Conservation (phyloP, 2,329 filamentous ascomycete species). For the Zymoseptoria tritici region DNA sequence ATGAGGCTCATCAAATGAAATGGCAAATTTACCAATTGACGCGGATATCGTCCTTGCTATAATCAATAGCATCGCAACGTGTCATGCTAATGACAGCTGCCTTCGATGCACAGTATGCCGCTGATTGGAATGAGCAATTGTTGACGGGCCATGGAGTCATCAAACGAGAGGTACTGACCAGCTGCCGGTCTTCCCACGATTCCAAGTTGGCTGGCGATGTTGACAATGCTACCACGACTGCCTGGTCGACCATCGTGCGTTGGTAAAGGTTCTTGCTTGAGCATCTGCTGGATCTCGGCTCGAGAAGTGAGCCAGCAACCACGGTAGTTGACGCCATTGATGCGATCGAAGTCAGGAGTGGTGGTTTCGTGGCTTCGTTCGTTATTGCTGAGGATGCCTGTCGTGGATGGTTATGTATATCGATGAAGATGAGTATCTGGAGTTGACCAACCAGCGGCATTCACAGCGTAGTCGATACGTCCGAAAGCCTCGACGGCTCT, state of each 20-base stretch:
- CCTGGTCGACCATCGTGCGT: constrained; percentile 40
- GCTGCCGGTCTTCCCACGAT: constrained; percentile 38
- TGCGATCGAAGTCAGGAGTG: constrained; percentile 36
- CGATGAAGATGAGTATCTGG: neutral
- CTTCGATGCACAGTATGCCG: constrained; percentile 42
- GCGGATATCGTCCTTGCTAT: constrained; percentile 39
- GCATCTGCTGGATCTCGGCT: constrained; percentile 39
- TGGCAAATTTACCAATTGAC: constrained; percentile 35
- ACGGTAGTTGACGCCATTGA: constrained; percentile 39
- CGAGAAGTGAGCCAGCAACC: constrained; percentile 41
- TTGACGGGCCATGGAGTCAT: neutral
- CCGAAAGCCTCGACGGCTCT: constrained; percentile 31
- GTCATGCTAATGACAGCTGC: constrained; percentile 42
- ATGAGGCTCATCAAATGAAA: too few relatives aligned
- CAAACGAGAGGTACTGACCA: constrained; percentile 21
- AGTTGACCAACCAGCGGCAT: constrained; percentile 31
- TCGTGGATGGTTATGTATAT: neutral
- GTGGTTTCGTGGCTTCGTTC: constrained; percentile 32
- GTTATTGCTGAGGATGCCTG: constrained; percentile 35
- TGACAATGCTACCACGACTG: constrained; percentile 39
- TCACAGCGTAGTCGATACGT: constrained; percentile 42
- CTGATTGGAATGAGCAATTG: constrained; percentile 20
- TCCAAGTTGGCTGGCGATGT: constrained; percentile 39
- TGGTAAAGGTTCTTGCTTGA: constrained; percentile 36
- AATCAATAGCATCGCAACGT: constrained; percentile 43